Base-by-base conservation (phyloP, 805 yeast genomes). In the Yamadazyma endophytica region DNA sequence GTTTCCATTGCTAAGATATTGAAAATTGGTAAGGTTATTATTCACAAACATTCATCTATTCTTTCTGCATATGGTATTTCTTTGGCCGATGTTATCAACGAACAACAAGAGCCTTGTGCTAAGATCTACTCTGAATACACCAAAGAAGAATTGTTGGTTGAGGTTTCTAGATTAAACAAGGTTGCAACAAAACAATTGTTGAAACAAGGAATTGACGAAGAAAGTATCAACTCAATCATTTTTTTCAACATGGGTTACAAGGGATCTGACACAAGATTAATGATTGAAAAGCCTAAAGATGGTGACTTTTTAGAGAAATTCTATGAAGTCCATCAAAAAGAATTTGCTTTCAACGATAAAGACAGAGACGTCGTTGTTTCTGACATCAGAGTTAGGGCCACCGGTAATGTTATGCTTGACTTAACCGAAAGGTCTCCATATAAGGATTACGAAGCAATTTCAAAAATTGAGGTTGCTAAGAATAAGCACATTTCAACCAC, bases 11-110 rank as follows among this genome's bases (percentile, higher is more conserved):
- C 95, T 2, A 69, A 75, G 36, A 69, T 74, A 17, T 63, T 87
- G 38, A 88, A 88, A 6, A 82, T 87, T 21, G 52, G 64, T 9
- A 73, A 75, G 17, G 82, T 87, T 4, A 56, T 85, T 20, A 78
- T 82, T 17, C 95, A 87, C 58, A 73, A 82, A 50, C 82, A 83
- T 54, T 84, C 95, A 2, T 83, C 95, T 0, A 75, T 87, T 25
- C 61, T 87, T 6, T 82, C 94, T 1, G 95, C 96, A 0, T 87
- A 82, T 50, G 96, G 96, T 39, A 87, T 87, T 64, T 77, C 86
- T 2, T 62, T 87, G 17, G 95, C 96, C 2, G 94, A 85, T 56
- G 83, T 85, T 28, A 90, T 85, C 9, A 78, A 77, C 29, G 95
- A 85, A 46, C 64, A 59, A 12, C 92, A 83, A 54, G 79, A 77